Evolutionary conservation across 2,329 filamentous ascomycete genomes (phyloP).

Genomic region (Cephalotrichum gorgonifer): DNA sequence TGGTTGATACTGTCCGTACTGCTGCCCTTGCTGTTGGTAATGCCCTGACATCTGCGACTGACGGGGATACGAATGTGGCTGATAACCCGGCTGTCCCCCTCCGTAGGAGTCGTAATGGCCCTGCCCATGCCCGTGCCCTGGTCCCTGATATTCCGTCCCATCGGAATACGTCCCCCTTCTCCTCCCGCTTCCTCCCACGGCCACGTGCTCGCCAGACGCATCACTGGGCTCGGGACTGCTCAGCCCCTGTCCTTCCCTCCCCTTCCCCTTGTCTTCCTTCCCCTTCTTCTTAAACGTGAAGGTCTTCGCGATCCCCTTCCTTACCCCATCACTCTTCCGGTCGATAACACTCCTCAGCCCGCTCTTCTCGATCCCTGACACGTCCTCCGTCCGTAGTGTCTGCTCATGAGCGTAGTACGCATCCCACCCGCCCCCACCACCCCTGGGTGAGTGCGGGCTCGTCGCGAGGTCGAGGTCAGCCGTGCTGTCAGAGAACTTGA

Average conservation of each 20-base stretch:
- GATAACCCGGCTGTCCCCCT: not conserved
- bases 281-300: slow-evolving; percentile 40
- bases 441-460: slow-evolving; percentile 1
- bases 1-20: not conserved
- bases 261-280: slow-evolving; percentile 22
- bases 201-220: not conserved
- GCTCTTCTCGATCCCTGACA: slow-evolving; percentile 44
- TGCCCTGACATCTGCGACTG: too few species aligned
- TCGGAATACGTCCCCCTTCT: not conserved
- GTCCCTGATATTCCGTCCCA: too few species aligned
- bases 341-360: slow-evolving; percentile 41
- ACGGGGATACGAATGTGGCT: not conserved
- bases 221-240: not conserved
- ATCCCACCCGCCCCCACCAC: not conserved
- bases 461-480: slow-evolving; percentile 14
- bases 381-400: slow-evolving; percentile 33
- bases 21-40: not conserved
- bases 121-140: too few species aligned
- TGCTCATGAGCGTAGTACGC: not conserved
- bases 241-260: not conserved
- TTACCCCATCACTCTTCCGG: slow-evolving; percentile 43
- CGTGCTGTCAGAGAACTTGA: slow-evolving; percentile 32
- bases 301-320: slow-evolving; percentile 41
- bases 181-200: not conserved
- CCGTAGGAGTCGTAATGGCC: not conserved